Percentiles rank a stretch among this genome's conserved stretches.
phyloP scores from a whole-genome alignment of 768 basidiomycete genomes.

The Termitomyces heimii region DNA sequence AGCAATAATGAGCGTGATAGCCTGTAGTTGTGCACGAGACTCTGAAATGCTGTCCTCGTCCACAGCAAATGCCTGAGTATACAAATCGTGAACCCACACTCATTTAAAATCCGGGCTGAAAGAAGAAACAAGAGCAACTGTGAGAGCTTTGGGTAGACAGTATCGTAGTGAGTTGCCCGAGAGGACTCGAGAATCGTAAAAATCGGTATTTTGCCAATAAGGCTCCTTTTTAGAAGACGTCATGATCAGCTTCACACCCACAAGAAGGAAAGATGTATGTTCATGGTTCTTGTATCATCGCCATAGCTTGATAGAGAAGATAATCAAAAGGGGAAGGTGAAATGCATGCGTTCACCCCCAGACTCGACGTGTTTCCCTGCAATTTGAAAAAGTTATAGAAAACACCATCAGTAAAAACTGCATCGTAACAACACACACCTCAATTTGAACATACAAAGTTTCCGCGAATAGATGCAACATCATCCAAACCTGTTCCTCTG shows the following conservation, averaged over 20 bases:
- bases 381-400: slow-evolving; percentile 73
- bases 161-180: slow-evolving; percentile 88
- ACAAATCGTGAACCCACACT: slow-evolving; percentile 94
- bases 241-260: background rate
- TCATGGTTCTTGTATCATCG: slow-evolving; percentile 85
- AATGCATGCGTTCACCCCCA: slow-evolving; percentile 95
- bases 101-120: slow-evolving; percentile 91
- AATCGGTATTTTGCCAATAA: slow-evolving; percentile 83
- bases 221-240: slow-evolving; percentile 48
- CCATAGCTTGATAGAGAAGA: slow-evolving; percentile 88
- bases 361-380: slow-evolving; percentile 86
- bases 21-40: slow-evolving; percentile 90
- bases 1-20: slow-evolving; percentile 93
- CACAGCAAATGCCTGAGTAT: slow-evolving; percentile 95
- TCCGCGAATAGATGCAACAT: slow-evolving; percentile 98
- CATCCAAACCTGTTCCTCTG: slow-evolving; percentile 98
- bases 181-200: slow-evolving; percentile 91
- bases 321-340: slow-evolving; percentile 95
- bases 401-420: background rate
- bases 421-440: slow-evolving; percentile 45
- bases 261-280: slow-evolving; percentile 25
- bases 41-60: slow-evolving; percentile 98
- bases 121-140: slow-evolving; percentile 93
- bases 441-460: slow-evolving; percentile 82
- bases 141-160: slow-evolving; percentile 83